Conservation (phyloP, 176 grass and related monocot species). For the Aegilops tauschii region DNA sequence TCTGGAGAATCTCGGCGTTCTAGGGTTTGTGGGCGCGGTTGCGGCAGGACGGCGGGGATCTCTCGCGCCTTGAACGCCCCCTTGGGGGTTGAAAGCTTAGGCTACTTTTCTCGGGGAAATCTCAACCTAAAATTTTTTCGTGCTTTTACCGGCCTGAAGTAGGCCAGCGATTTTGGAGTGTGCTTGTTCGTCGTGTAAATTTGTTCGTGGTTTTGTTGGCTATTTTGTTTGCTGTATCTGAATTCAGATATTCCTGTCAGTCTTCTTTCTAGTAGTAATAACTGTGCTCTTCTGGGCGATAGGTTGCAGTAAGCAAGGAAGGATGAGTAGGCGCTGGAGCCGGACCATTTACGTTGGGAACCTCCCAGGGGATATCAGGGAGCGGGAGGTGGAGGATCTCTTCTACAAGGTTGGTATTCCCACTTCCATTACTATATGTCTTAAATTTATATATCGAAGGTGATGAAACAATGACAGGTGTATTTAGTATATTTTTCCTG, state of each 20-base stretch:
- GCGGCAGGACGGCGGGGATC: not conserved
- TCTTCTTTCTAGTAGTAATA: no score
- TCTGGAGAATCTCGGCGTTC: not conserved
- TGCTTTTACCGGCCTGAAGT: not conserved
- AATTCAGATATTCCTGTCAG: no score
- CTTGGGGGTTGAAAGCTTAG: not conserved
- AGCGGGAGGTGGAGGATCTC: slow-evolving; percentile 85
- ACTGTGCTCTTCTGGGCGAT: not conserved
- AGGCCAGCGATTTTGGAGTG: not conserved
- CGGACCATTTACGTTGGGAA: slow-evolving; percentile 78
- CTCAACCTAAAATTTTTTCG: not conserved
- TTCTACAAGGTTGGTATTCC: slow-evolving; percentile 55
- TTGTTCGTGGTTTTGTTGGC: not conserved
- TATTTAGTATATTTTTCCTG: no score
- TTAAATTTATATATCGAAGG: no score
- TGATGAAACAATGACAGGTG: no score
- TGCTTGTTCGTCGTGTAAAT: not conserved
- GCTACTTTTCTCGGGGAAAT: not conserved
- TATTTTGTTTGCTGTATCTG: not conserved
- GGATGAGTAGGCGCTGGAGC: slow-evolving; percentile 66
- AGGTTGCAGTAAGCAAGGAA: slow-evolving; percentile 22
- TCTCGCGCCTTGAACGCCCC: not conserved
- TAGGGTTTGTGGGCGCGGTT: not conserved
- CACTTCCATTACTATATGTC: not conserved
- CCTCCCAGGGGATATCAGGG: slow-evolving; percentile 77